phyloP scores from a whole-genome alignment of 2,329 filamentous ascomycete genomes.

The Fusarium sp. region DNA sequence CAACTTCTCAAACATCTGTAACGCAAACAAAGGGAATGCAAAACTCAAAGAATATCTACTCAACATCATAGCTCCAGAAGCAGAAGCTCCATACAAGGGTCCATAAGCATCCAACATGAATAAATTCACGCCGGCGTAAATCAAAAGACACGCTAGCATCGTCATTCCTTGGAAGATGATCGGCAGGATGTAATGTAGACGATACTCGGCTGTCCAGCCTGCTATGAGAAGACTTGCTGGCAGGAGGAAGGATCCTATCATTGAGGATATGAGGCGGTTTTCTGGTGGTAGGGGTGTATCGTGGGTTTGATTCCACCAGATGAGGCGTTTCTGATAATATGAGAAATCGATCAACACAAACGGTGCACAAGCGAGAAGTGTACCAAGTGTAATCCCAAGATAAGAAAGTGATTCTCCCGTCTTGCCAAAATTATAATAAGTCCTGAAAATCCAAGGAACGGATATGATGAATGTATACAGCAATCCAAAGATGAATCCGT shows the following conservation, averaged over 20 bases:
- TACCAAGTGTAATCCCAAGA: slow-evolving; percentile 25
- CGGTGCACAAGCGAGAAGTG: slow-evolving; percentile 10
- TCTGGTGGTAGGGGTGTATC: slow-evolving; percentile 1
- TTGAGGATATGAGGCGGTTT: slow-evolving; percentile 24
- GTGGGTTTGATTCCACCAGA: slow-evolving; percentile 2
- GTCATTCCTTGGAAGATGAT: slow-evolving; percentile 26
- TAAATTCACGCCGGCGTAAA: slow-evolving; percentile 20
- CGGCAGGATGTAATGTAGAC: slow-evolving; percentile 6
- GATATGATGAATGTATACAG: slow-evolving; percentile 33
- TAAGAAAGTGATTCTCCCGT: slow-evolving; percentile 21
- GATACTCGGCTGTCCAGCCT: slow-evolving; percentile 29
- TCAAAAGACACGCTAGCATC: slow-evolving; percentile 15
- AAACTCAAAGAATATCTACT: slow-evolving; percentile 29
- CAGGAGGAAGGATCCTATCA: slow-evolving; percentile 24
- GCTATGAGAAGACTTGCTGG: slow-evolving; percentile 14
- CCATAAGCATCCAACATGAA: slow-evolving; percentile 35
- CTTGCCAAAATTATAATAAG: slow-evolving; percentile 9
- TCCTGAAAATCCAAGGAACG: slow-evolving; percentile 27
- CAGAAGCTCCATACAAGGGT: slow-evolving; percentile 19
- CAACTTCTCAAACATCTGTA: slow-evolving; percentile 28
- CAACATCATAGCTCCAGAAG: slow-evolving; percentile 29
- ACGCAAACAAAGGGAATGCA: slow-evolving; percentile 21
- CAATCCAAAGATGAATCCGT: slow-evolving; percentile 32
- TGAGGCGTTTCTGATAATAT: slow-evolving; percentile 27
- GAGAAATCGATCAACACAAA: slow-evolving; percentile 30